Percentiles rank a stretch among this genome's conserved stretches.
Conservation (phyloP, 202 grass and related monocot genomes). For the Setaria italica region DNA sequence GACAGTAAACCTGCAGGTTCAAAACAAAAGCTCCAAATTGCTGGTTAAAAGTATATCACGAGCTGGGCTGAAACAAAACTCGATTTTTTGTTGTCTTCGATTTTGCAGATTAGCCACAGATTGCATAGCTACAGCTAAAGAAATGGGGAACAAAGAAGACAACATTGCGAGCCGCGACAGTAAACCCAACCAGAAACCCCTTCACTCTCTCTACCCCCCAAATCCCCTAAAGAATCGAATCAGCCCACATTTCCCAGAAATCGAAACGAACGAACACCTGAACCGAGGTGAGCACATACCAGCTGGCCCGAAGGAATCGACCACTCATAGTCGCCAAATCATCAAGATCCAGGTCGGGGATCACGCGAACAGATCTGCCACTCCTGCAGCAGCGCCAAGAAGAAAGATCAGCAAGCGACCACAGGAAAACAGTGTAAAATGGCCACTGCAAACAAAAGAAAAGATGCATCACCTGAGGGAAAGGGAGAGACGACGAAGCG, state of each 20-base stretch:
- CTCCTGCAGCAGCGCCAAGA: slow-evolving; percentile 29
- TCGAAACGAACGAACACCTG: neutral
- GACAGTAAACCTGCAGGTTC: neutral
- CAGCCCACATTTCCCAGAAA: slow-evolving; percentile 43
- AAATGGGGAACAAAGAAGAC: neutral
- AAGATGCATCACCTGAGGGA: slow-evolving; percentile 33
- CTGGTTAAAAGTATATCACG: neutral
- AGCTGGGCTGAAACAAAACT: neutral
- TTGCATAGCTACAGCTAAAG: slow-evolving; percentile 1
- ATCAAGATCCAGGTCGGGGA: slow-evolving; percentile 13
- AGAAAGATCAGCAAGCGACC: slow-evolving; percentile 36
- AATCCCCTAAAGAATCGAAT: slow-evolving; percentile 8
- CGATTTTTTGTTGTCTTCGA: neutral
- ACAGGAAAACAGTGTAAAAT: neutral
- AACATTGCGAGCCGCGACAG: neutral
- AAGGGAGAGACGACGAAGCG: neutral
- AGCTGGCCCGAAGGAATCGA: neutral
- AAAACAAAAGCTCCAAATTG: slow-evolving; percentile 16
- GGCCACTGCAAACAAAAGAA: neutral
- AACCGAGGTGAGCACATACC: slow-evolving; percentile 13
- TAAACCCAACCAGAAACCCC: slow-evolving; percentile 46
- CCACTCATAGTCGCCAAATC: slow-evolving; percentile 1
- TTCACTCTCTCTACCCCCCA: neutral
- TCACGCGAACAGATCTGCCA: slow-evolving; percentile 50
- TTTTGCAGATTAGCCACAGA: slow-evolving; percentile 21